These are phyloP conservation scores for Hymenoscyphus salicellus DNA, from an alignment of 2,329 filamentous ascomycete genomes.

Conservation along the genomic window DNA sequence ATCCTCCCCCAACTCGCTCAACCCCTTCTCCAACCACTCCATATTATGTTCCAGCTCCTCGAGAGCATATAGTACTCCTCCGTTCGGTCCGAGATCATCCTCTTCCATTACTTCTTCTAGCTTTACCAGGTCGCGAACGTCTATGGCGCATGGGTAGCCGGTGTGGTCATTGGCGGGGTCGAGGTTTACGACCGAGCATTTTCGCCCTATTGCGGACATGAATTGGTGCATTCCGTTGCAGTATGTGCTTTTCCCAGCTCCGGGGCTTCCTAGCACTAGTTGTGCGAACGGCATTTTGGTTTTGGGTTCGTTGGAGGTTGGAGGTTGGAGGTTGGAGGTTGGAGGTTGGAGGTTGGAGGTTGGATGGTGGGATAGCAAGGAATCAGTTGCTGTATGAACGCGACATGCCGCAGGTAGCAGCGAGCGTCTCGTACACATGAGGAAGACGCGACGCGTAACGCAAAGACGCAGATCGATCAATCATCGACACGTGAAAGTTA, in stretches of 20 bases:
- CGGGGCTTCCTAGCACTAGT: constrained; percentile 89
- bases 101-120: constrained; percentile 94
- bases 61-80: constrained; percentile 85
- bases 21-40: constrained; percentile 80
- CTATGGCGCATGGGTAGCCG: constrained; percentile 82
- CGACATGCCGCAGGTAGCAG: too few relatives aligned
- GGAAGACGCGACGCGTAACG: too few relatives aligned
- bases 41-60: constrained; percentile 94
- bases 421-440: too few relatives aligned
- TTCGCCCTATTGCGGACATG: constrained; percentile 88
- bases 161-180: constrained; percentile 95
- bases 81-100: constrained; percentile 87
- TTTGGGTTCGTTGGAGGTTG: neutral
- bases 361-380: neutral
- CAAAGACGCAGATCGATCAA: too few relatives aligned
- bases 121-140: constrained; percentile 84
- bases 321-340: neutral
- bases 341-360: neutral
- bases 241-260: constrained; percentile 94
- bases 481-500: neutral
- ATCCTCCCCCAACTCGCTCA: constrained; percentile 80
- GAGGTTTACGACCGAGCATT: constrained; percentile 92
- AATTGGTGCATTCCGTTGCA: constrained; percentile 99
- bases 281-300: constrained; percentile 38
- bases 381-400: too few relatives aligned